Evolutionary conservation across 768 basidiomycete genomes (phyloP), one percentile per base, ranked within the genome.

Genomic region (Hortiboletus flavorubellus): DNA sequence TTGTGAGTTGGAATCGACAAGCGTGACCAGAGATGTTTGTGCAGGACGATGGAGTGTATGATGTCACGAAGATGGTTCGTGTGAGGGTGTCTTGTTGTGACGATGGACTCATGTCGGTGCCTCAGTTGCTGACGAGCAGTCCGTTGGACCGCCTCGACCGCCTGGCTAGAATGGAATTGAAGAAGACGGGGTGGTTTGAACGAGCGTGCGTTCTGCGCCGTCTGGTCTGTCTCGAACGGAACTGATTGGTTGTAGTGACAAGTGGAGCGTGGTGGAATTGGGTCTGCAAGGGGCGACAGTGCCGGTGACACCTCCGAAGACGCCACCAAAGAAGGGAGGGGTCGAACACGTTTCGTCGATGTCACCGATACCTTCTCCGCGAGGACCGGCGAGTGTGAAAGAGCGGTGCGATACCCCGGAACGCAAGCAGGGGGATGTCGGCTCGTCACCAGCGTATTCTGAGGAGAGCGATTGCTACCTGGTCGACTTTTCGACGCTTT

Each of bases 161-260:
- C 2, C 44, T 69, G 48, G 68, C 69, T 2, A 56, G 68, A 31
- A 59, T 58, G 43, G 69, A 69, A 29, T 40, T 69, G 9, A 71
- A 69, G 57, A 71, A 63, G 41, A 59, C 65, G 5, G 69, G 69
- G 21, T 69, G 68, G 68, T 56, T 69, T 6, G 68, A 69, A 58
- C 67, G 69, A 60, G 39, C 30, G 68, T 69, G 46, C 8, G 67
- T 56, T 15, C 3, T 9, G 1, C 11, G 0, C 9, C 0, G 1
- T 3, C 14, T 4, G 11, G 10, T 1, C 23, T 18, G 29, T 34
- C 18, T 38, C 16, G 18, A 2, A 33, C 23, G 48, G 14, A 16
- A 21, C n/a, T 26, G n/a, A 16, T n/a, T 53, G 9, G 15, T 2
- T 45, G 23, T 33, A 69, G 69, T 11, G 68, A 71, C 58, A 64